phyloP scores from a whole-genome alignment of 441 rosid genomes.

The Adansonia gregorii region DNA sequence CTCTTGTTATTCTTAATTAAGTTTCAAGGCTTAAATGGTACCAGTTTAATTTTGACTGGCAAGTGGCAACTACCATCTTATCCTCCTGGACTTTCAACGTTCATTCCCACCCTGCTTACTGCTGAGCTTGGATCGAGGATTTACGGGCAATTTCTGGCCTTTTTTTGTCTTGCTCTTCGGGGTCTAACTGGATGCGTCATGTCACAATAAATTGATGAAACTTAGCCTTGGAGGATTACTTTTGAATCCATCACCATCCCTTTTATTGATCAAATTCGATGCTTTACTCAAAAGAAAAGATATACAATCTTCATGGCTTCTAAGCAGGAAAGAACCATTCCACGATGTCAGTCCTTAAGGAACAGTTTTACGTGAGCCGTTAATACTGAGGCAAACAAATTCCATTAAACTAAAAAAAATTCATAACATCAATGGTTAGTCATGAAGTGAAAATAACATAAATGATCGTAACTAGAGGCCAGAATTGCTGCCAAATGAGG shows the following conservation, averaged over 20 bases:
- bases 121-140: constrained; percentile 8
- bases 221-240: not conserved
- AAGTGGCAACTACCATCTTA: not conserved
- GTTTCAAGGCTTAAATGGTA: not conserved
- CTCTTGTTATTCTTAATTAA: not conserved
- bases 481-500: constrained; percentile 10
- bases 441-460: not conserved
- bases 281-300: not conserved
- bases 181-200: not conserved
- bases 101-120: not conserved
- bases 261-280: not conserved
- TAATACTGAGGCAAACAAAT: not conserved
- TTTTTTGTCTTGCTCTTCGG: not conserved
- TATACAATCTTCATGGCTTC: constrained; percentile 18
- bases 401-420: not conserved
- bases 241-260: not conserved
- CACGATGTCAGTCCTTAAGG: not conserved
- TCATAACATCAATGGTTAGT: not conserved
- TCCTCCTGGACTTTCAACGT: not conserved
- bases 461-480: not conserved
- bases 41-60: not conserved
- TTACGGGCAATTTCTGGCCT: not conserved
- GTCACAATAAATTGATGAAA: not conserved
- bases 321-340: constrained; percentile 3
- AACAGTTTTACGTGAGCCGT: not conserved